Percentiles rank a stretch among this genome's conserved stretches.
Conservation (phyloP, 352 stramenopile species). For the Phytophthora pisi region DNA sequence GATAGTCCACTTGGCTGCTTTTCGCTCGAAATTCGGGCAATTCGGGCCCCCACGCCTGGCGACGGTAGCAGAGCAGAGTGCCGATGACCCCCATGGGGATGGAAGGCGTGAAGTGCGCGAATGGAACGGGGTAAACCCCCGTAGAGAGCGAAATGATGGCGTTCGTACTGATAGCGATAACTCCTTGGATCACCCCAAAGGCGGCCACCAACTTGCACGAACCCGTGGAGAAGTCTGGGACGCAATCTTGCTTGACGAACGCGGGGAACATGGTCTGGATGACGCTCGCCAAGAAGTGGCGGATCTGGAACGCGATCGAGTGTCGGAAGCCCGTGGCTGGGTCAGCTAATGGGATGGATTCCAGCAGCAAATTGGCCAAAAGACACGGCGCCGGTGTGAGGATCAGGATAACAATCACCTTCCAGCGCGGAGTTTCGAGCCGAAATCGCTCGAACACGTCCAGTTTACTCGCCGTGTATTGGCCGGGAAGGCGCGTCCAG, state of each 20-base stretch:
- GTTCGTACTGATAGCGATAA: conserved; percentile 17
- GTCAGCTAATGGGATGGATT: conserved; percentile 25
- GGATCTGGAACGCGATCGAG: conserved; percentile 26
- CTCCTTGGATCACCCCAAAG: conserved; percentile 4
- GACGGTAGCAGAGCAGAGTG: background rate
- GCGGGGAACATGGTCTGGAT: background rate
- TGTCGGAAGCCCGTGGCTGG: conserved; percentile 5
- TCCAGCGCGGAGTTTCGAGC: background rate
- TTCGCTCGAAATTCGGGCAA: background rate
- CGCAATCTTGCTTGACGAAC: conserved; percentile 19
- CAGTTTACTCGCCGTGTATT: conserved; percentile 20
- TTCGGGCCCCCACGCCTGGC: background rate
- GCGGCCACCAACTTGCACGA: conserved; percentile 4
- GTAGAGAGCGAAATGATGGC: conserved; percentile 13
- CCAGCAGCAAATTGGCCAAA: conserved; percentile 24
- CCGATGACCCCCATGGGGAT: conserved; percentile 9
- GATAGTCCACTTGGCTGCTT: conserved; percentile 6
- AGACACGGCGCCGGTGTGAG: conserved; percentile 26
- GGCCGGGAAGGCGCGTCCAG: background rate
- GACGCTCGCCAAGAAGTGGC: conserved; percentile 11
- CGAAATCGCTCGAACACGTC: conserved; percentile 15
- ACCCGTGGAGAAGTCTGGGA: conserved; percentile 19
- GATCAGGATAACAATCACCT: background rate
- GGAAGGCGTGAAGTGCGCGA: conserved; percentile 18
- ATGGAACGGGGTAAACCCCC: conserved; percentile 36